phyloP scores from a whole-genome alignment of 352 stramenopile genomes.

The Phytophthora pini region DNA sequence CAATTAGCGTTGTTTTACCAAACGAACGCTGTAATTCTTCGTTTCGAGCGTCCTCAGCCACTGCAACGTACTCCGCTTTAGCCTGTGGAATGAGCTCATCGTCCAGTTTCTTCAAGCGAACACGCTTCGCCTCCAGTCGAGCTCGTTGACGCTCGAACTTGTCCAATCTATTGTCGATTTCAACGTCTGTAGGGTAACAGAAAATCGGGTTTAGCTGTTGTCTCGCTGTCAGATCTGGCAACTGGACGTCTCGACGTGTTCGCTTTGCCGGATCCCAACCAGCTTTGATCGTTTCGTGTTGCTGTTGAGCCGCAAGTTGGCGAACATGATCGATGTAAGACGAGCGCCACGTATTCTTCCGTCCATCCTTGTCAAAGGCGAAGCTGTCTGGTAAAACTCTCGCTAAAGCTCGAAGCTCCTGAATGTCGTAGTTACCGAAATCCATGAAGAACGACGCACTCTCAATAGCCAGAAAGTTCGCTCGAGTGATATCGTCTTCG shows the following conservation, averaged over 20 bases:
- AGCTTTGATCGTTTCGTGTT: slow-evolving; percentile 63
- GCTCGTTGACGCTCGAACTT: slow-evolving; percentile 69
- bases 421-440: slow-evolving; percentile 68
- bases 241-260: slow-evolving; percentile 50
- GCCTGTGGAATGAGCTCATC: slow-evolving; percentile 65
- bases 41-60: slow-evolving; percentile 73
- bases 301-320: slow-evolving; percentile 58
- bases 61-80: slow-evolving; percentile 78
- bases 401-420: slow-evolving; percentile 64
- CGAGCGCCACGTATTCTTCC: slow-evolving; percentile 65
- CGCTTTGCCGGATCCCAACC: slow-evolving; percentile 63
- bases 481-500: slow-evolving; percentile 65
- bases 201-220: slow-evolving; percentile 76
- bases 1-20: slow-evolving; percentile 67
- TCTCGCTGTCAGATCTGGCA: slow-evolving; percentile 64
- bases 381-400: slow-evolving; percentile 62
- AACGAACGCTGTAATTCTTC: slow-evolving; percentile 71
- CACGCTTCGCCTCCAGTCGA: slow-evolving; percentile 52
- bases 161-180: slow-evolving; percentile 60
- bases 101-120: slow-evolving; percentile 46
- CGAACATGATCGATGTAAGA: slow-evolving; percentile 75
- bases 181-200: slow-evolving; percentile 68
- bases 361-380: slow-evolving; percentile 78
- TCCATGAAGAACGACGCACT: slow-evolving; percentile 71
- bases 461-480: slow-evolving; percentile 78